phyloP scores from a whole-genome alignment of 2,329 filamentous ascomycete genomes.

The Paramyrothecium roridum region DNA sequence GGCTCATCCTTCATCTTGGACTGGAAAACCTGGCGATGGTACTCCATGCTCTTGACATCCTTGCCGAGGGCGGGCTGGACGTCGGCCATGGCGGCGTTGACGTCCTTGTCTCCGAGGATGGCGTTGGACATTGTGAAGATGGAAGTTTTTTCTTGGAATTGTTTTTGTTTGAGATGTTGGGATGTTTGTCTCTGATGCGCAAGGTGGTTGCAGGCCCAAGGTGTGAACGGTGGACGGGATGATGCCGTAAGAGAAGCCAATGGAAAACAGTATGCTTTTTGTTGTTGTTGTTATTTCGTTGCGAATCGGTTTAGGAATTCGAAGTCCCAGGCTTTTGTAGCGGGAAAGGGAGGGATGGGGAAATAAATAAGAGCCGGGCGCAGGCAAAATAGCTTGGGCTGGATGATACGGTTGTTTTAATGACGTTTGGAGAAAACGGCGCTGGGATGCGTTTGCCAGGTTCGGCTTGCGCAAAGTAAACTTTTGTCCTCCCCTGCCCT shows the following conservation, averaged over 20 bases:
- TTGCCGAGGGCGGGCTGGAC: slow-evolving; percentile 30
- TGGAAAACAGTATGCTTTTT: no score
- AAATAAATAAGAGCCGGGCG: neutral
- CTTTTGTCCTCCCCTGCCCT: neutral
- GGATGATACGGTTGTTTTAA: neutral
- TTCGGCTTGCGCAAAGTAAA: neutral
- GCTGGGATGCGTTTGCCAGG: neutral
- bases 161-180: no score
- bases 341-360: no score
- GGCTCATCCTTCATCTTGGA: slow-evolving; percentile 66
- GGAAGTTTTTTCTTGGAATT: no score
- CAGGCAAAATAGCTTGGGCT: neutral
- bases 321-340: neutral
- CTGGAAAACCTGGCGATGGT: slow-evolving; percentile 72
- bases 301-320: no score
- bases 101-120: slow-evolving; percentile 63
- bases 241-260: no score
- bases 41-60: slow-evolving; percentile 68
- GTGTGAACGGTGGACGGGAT: no score
- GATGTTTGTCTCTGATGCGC: no score
- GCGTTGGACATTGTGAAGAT: slow-evolving; percentile 54
- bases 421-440: neutral
- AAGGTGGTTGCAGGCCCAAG: no score
- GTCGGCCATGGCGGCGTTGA: slow-evolving; percentile 51
- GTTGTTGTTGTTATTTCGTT: no score